Conservation (phyloP, 768 basidiomycete genomes). For the Phylloporus sp. region DNA sequence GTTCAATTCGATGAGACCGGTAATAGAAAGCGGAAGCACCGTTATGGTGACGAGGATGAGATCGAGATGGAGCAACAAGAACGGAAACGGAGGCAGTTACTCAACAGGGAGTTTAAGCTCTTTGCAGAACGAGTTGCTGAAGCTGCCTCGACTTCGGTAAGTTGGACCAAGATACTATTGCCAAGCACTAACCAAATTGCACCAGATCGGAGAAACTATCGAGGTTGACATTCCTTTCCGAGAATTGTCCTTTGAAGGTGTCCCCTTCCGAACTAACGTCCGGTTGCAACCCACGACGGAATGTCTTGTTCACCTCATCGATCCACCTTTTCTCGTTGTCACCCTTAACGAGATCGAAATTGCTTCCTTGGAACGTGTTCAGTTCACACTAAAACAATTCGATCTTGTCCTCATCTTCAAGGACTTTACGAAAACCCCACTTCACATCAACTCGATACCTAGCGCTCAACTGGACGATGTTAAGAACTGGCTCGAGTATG, state of each 20-base stretch:
- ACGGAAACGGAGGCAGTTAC: slow-evolving; percentile 76
- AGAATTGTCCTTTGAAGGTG: slow-evolving; percentile 95
- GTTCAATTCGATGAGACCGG: slow-evolving; percentile 99
- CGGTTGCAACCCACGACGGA: slow-evolving; percentile 95
- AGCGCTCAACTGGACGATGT: slow-evolving; percentile 90
- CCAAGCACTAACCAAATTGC: background rate
- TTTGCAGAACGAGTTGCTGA: slow-evolving; percentile 93
- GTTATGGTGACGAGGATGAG: slow-evolving; percentile 98
- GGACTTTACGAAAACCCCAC: slow-evolving; percentile 87
- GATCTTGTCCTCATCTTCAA: slow-evolving; percentile 97
- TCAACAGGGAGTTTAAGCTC: slow-evolving; percentile 92
- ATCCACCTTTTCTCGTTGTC: slow-evolving; percentile 93
- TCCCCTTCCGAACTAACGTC: slow-evolving; percentile 92
- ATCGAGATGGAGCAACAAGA: slow-evolving; percentile 99
- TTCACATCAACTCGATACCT: slow-evolving; percentile 97
- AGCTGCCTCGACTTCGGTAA: slow-evolving; percentile 70
- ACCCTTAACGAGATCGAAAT: slow-evolving; percentile 95
- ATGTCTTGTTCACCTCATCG: slow-evolving; percentile 91
- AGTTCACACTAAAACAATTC: slow-evolving; percentile 94
- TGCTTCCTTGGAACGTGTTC: slow-evolving; percentile 93
- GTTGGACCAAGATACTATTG: slow-evolving; percentile 22
- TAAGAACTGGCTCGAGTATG: slow-evolving; percentile 98
- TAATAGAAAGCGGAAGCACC: slow-evolving; percentile 94
- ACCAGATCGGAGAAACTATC: slow-evolving; percentile 75
- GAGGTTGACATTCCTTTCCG: slow-evolving; percentile 97